Evolutionary conservation across 75 land plant genomes (phyloP).

Genomic region (Pinus taeda): DNA sequence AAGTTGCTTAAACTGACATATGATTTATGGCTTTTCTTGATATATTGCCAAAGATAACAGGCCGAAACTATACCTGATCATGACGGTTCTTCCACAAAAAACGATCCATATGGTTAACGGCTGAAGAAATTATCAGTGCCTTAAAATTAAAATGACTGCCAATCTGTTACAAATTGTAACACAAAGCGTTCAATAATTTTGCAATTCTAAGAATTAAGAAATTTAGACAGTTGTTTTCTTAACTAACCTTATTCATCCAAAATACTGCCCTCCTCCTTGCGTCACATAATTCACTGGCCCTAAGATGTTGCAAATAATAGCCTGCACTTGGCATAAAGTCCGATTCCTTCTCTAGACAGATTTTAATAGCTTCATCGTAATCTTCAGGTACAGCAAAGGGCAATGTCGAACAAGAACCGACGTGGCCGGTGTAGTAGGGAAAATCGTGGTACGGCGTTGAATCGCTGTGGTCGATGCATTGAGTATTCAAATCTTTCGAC

Average conservation of each 20-base stretch:
- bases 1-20: not conserved
- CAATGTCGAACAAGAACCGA: too few relatives aligned
- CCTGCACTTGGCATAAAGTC: constrained; percentile 9
- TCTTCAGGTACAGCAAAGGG: constrained; percentile 13
- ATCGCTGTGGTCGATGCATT: not conserved
- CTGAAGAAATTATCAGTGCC: constrained; percentile 36
- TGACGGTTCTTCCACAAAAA: constrained; percentile 36
- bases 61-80: constrained; percentile 17
- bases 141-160: constrained; percentile 25
- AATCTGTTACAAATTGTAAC: constrained; percentile 12
- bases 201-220: not conserved
- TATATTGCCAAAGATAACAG: not conserved
- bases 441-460: not conserved
- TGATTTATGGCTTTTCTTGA: not conserved
- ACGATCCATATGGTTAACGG: constrained; percentile 69
- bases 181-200: not conserved
- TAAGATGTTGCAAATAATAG: constrained; percentile 10
- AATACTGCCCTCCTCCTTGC: constrained; percentile 15
- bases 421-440: not conserved
- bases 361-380: constrained; percentile 5
- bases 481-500: not conserved
- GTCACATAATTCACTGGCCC: not conserved
- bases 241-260: constrained; percentile 1
- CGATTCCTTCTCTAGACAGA: constrained; percentile 20
- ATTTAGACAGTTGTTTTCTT: not conserved